Percentiles rank a stretch among this genome's conserved stretches.
Conservation (phyloP, 2,329 filamentous ascomycete species). For the Mycosphaerelloides madeirae region DNA sequence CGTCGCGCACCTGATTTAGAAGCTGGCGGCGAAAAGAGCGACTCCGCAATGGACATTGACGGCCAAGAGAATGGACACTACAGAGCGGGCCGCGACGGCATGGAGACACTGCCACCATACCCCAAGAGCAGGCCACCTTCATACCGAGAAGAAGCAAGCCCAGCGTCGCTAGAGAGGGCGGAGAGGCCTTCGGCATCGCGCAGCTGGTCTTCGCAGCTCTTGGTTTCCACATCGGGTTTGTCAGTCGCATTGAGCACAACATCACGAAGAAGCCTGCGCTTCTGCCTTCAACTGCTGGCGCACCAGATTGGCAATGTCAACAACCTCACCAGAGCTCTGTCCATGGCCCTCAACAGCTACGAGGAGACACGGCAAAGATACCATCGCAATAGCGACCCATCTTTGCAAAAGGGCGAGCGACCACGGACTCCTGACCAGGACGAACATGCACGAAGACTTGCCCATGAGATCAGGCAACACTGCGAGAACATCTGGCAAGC, state of each 20-base stretch:
- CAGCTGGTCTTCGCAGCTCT: conserved; percentile 63
- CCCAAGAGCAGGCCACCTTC: conserved; percentile 59
- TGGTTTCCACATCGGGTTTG: conserved; percentile 85
- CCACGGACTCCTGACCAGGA: conserved; percentile 31
- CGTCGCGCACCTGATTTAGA: conserved; percentile 51
- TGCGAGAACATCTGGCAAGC: conserved; percentile 46
- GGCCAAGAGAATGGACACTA: conserved; percentile 23
- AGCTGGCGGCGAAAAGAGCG: conserved; percentile 29
- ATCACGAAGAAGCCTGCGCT: conserved; percentile 76
- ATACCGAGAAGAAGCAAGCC: conserved; percentile 33
- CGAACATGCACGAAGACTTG: conserved; percentile 54
- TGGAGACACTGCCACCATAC: conserved; percentile 77
- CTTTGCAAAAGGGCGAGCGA: conserved; percentile 26
- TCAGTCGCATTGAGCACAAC: conserved; percentile 89
- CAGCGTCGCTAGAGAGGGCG: conserved; percentile 23
- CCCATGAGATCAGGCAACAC: conserved; percentile 68
- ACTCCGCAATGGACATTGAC: conserved; percentile 48
- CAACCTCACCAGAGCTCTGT: conserved; percentile 68
- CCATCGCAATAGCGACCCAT: conserved; percentile 45
- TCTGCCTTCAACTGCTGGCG: conserved; percentile 73
- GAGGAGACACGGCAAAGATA: conserved; percentile 50
- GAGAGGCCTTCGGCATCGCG: conserved; percentile 38
- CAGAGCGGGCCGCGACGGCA: conserved; percentile 38
- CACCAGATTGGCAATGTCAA: conserved; percentile 79
- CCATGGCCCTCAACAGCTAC: conserved; percentile 73